Conservation (phyloP, 495 filamentous ascomycete species). For the Tuber microsphaerosporum region DNA sequence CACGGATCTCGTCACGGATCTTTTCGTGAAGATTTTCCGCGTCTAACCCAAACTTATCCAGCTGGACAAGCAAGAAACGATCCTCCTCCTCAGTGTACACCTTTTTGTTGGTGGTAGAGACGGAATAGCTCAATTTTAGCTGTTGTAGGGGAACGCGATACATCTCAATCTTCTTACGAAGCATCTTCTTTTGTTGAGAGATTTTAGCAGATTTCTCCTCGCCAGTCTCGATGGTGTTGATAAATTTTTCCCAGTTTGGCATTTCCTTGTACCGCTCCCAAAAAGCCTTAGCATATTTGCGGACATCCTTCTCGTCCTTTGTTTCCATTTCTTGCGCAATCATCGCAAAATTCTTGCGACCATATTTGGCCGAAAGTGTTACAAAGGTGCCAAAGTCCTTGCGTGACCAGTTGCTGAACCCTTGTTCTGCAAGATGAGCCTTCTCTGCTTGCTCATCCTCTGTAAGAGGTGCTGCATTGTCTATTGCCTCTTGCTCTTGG, state of each 20-base stretch:
- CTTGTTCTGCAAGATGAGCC: slow-evolving; percentile 65
- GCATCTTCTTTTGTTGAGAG: slow-evolving; percentile 86
- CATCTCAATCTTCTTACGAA: slow-evolving; percentile 87
- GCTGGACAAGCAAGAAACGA: slow-evolving; percentile 84
- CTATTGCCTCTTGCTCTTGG: slow-evolving; percentile 83
- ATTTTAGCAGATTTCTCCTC: slow-evolving; percentile 83
- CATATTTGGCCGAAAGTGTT: slow-evolving; percentile 87
- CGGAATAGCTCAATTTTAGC: slow-evolving; percentile 96
- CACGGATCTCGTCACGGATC: slow-evolving; percentile 86
- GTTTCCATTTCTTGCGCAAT: slow-evolving; percentile 88
- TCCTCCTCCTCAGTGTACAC: slow-evolving; percentile 99
- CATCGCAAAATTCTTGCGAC: slow-evolving; percentile 69
- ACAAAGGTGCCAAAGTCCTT: slow-evolving; percentile 98
- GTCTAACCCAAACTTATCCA: slow-evolving; percentile 84
- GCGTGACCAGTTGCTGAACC: slow-evolving; percentile 90
- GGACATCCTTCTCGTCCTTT: slow-evolving; percentile 77
- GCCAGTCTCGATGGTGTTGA: slow-evolving; percentile 79
- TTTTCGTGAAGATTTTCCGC: slow-evolving; percentile 75
- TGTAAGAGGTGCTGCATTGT: slow-evolving; percentile 78
- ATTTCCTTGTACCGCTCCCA: slow-evolving; percentile 90
- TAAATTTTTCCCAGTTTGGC: slow-evolving; percentile 74
- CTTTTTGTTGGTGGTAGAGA: slow-evolving; percentile 99
- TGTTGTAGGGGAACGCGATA: slow-evolving; percentile 96
- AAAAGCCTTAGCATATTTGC: slow-evolving; percentile 85
- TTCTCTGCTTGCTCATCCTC: slow-evolving; percentile 87